Evolutionary conservation across 179 eudicot species (phyloP).

Genomic region (Heliamphora pulchella): DNA sequence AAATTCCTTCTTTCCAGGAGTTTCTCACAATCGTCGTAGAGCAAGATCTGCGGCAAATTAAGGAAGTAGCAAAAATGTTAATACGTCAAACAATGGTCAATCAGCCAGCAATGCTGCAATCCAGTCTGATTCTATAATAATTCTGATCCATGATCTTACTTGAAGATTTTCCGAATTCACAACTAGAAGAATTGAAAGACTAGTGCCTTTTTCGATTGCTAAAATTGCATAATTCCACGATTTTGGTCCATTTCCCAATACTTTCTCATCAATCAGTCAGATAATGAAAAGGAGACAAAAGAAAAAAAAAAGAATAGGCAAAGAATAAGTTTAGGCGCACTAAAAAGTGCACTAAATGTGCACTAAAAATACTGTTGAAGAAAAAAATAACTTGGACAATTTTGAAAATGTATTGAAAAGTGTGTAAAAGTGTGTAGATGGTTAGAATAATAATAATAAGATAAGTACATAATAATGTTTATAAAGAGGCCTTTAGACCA

Average conservation of each 20-base stretch:
- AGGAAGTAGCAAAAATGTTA: background rate
- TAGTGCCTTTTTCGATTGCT: background rate
- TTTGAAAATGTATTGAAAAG: too few relatives aligned
- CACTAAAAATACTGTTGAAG: too few relatives aligned
- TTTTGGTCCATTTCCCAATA: background rate
- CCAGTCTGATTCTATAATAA: background rate
- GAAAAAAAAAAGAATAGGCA: background rate
- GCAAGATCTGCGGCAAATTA: conserved; percentile 37
- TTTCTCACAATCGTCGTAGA: conserved; percentile 68
- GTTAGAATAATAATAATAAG: too few relatives aligned
- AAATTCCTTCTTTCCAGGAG: conserved; percentile 46
- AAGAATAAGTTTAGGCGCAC: too few relatives aligned
- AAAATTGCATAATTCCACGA: background rate
- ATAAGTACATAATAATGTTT: too few relatives aligned
- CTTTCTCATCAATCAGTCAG: background rate
- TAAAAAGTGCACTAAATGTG: too few relatives aligned
- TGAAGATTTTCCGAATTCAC: too few relatives aligned
- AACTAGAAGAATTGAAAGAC: background rate
- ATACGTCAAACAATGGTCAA: background rate
- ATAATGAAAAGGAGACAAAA: background rate
- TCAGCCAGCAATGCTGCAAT: conserved; percentile 8
- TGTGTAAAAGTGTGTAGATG: too few relatives aligned
- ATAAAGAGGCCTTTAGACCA: too few relatives aligned
- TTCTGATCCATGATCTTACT: background rate
- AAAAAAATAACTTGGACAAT: too few relatives aligned